phyloP scores from a whole-genome alignment of 805 yeast species.

The Tetrapisispora phaffii region DNA sequence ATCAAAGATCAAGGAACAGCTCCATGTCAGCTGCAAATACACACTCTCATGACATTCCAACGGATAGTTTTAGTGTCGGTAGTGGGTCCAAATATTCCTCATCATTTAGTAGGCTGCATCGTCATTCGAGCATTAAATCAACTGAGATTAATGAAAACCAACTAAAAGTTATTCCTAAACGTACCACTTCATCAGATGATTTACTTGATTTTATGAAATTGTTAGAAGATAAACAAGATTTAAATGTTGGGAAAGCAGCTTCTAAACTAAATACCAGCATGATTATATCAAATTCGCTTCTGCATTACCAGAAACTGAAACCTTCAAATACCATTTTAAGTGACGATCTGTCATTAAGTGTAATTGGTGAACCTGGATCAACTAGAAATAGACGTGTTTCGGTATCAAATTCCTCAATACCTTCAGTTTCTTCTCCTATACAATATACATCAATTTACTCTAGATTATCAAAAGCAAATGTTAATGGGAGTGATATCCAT shows the following conservation, averaged over 20 bases:
- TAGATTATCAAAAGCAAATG: constrained; percentile 17
- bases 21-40: constrained; percentile 22
- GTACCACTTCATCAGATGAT: constrained; percentile 27
- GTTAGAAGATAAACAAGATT: constrained; percentile 55
- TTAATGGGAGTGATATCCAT: constrained; percentile 4
- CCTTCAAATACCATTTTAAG: constrained; percentile 45
- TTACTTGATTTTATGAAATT: constrained; percentile 60
- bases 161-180: background rate
- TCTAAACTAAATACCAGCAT: constrained; percentile 7
- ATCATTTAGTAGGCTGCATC: constrained; percentile 62
- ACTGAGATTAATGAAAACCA: constrained; percentile 23
- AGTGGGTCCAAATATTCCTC: constrained; percentile 57
- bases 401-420: constrained; percentile 29
- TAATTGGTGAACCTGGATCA: constrained; percentile 22
- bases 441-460: constrained; percentile 25
- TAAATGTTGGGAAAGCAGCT: constrained; percentile 26
- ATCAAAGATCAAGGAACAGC: constrained; percentile 33
- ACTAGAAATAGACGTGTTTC: constrained; percentile 15
- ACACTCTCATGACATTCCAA: constrained; percentile 11
- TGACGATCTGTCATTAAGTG: constrained; percentile 46
- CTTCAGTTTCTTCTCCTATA: constrained; percentile 22
- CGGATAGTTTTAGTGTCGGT: constrained; percentile 28
- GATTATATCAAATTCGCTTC: constrained; percentile 37
- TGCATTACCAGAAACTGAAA: constrained; percentile 42
- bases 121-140: constrained; percentile 35